Base-by-base conservation (phyloP, 2,329 filamentous ascomycete species). In the Colletotrichum sp. region DNA sequence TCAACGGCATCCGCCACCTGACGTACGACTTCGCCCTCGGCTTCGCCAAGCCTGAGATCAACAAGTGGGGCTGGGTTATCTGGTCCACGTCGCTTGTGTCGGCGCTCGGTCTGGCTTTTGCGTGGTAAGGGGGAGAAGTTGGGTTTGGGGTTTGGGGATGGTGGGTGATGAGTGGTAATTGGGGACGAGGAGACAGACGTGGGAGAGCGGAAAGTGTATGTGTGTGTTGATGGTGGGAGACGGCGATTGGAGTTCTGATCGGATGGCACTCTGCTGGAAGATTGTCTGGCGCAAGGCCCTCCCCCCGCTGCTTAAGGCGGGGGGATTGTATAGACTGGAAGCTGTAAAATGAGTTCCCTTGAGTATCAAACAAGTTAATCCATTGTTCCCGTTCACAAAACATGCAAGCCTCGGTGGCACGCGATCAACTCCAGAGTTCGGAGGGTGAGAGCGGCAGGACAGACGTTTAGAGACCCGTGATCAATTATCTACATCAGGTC, bases 1-100 rank as follows among this genome's bases (percentile, higher is more conserved):
- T 90, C 83, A 91, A 90, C 84, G 91, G 91, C 76, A 80, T 88
- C 71, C 87, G 90, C 79, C 91, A 92, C 78, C 83, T 92, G 59
- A 80, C 86, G 63, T 91, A 89, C 82, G 91, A 92, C 78, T 71
- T 88, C 9, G 87, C 86, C 59, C 82, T 85, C 78, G 90, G 90
- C 36, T 92, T 90, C 81, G 79, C 84, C 76, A 89, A 88, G 86
- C 69, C 83, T 1, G 82, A 85, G 18, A 88, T 92, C 78, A 80
- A 85, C 79, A 84, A 83, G 78, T 85, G 84, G 39, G 89, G 90
- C 79, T 87, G 85, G 81, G 83, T 84, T 34, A 83, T 92, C 72
- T 90, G 90, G 88, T 84, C 83, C 9, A 80, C 82, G 10, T 88
- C 86, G 52, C 81, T 90, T 34, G 81, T 89, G 6, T 85, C 78